A percentile compares a stretch with the other conserved stretches of the same genome.
These are phyloP conservation scores for Lecanicillium sp. DNA, from an alignment of 2,329 filamentous ascomycete genomes.

Conservation along the genomic window DNA sequence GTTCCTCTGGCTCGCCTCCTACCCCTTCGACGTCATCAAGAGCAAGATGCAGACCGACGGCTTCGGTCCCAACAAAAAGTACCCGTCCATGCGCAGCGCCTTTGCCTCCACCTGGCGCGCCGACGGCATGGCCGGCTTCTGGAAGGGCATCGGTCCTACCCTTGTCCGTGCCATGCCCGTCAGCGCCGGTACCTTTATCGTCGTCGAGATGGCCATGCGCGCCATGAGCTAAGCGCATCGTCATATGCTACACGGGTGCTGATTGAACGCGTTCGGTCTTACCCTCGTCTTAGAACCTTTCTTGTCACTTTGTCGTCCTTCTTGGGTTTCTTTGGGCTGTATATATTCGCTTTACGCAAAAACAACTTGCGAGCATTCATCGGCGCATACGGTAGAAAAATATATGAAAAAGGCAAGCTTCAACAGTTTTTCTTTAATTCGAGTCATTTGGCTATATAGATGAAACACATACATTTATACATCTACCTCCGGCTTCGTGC, in stretches of 20 bases:
- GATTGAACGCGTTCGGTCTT: not conserved
- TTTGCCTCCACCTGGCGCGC: slow-evolving; percentile 73
- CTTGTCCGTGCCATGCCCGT: slow-evolving; percentile 94
- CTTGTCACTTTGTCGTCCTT: not conserved
- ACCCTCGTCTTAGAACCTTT: not conserved
- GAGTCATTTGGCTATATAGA: not conserved
- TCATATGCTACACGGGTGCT: too few relatives aligned
- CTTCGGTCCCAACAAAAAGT: slow-evolving; percentile 66
- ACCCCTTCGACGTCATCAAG: slow-evolving; percentile 96
- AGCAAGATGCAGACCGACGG: slow-evolving; percentile 99
- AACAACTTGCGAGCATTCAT: slow-evolving; percentile 8
- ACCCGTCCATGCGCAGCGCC: slow-evolving; percentile 79
- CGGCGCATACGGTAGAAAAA: slow-evolving; percentile 5
- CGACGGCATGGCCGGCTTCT: slow-evolving; percentile 81
- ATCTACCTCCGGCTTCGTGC: not conserved
- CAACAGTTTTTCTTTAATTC: too few relatives aligned
- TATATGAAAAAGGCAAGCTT: not conserved
- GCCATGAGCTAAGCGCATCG: slow-evolving; percentile 51
- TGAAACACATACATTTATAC: not conserved
- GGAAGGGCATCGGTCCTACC: slow-evolving; percentile 89
- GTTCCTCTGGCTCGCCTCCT: slow-evolving; percentile 85
- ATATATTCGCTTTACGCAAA: slow-evolving; percentile 3
- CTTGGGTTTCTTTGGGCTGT: not conserved
- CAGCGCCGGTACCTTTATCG: slow-evolving; percentile 93
- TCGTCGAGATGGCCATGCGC: slow-evolving; percentile 63